These are phyloP conservation scores for Delonix regia DNA, from an alignment of 306 rosid species.

Conservation along the genomic window DNA sequence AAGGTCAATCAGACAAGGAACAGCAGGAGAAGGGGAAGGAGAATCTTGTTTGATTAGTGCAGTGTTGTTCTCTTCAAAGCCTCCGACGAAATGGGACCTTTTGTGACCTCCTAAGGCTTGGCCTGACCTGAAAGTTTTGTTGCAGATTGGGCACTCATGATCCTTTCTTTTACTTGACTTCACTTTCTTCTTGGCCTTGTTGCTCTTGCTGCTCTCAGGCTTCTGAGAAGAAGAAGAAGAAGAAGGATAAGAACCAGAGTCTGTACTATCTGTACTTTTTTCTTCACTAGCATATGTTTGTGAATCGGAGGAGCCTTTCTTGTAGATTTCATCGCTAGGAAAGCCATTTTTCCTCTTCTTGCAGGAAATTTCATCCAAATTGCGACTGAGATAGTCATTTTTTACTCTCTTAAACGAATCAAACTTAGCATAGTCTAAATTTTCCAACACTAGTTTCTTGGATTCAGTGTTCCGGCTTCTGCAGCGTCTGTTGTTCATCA, in stretches of 20 bases:
- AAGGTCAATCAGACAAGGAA: constrained; percentile 74
- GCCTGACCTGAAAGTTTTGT: constrained; percentile 75
- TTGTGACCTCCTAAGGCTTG: constrained; percentile 99
- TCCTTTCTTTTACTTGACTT: constrained; percentile 66
- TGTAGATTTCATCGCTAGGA: constrained; percentile 34
- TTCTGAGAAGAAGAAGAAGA: constrained; percentile 39
- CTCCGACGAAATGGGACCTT: constrained; percentile 89
- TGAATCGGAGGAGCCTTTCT: constrained; percentile 46
- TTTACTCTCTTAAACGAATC: constrained; percentile 39
- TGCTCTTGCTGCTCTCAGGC: constrained; percentile 38
- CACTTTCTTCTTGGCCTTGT: constrained; percentile 43
- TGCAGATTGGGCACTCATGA: constrained; percentile 90
- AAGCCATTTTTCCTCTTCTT: constrained; percentile 38
- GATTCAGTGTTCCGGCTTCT: constrained; percentile 34
- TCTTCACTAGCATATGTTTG: constrained; percentile 61
- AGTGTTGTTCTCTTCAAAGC: constrained; percentile 56
- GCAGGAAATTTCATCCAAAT: constrained; percentile 33
- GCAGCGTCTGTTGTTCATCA: constrained; percentile 16
- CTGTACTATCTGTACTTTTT: constrained; percentile 64
- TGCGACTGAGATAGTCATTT: constrained; percentile 45
- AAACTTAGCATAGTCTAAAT: constrained; percentile 39
- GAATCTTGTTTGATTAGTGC: constrained; percentile 53
- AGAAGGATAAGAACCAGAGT: constrained; percentile 42
- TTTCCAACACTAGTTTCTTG: constrained; percentile 43
- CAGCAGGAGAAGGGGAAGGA: constrained; percentile 32